Evolutionary conservation across 2,329 filamentous ascomycete species (phyloP).

Genomic region (Paecilomyces dactylethromorphus): DNA sequence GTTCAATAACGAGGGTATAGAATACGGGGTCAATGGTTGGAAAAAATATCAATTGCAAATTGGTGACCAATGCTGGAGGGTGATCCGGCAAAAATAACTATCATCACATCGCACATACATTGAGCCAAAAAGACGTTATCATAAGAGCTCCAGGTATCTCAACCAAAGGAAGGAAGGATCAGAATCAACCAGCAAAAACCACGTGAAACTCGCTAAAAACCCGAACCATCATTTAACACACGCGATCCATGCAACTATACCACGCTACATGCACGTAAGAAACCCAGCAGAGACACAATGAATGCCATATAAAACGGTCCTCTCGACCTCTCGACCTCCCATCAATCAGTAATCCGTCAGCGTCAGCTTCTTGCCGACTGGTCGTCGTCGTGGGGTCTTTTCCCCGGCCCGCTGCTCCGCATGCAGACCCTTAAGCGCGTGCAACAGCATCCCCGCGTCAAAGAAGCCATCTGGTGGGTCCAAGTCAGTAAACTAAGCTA

Average conservation of each 20-base stretch:
- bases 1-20: too few relatives aligned
- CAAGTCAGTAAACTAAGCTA: constrained; percentile 8
- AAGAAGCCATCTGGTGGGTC: constrained; percentile 77
- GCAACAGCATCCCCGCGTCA: constrained; percentile 88
- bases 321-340: background rate
- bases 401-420: constrained; percentile 27
- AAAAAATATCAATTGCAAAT: background rate
- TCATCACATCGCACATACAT: background rate
- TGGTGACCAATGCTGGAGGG: background rate
- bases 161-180: background rate
- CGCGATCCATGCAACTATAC: background rate
- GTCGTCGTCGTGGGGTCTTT: constrained; percentile 29
- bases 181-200: too few relatives aligned
- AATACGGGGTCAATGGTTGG: too few relatives aligned
- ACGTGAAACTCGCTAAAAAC: background rate
- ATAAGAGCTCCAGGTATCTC: background rate
- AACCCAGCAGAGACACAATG: background rate
- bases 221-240: background rate
- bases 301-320: background rate
- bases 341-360: constrained; percentile 39
- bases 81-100: background rate
- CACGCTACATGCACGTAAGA: background rate
- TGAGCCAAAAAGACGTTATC: background rate
- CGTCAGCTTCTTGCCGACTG: constrained; percentile 44
- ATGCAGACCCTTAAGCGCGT: constrained; percentile 65